Percentiles rank a stretch among this genome's conserved stretches.
These are phyloP conservation scores for Penicillium maclennaniae DNA, from an alignment of 495 filamentous ascomycete species.

Conservation along the genomic window DNA sequence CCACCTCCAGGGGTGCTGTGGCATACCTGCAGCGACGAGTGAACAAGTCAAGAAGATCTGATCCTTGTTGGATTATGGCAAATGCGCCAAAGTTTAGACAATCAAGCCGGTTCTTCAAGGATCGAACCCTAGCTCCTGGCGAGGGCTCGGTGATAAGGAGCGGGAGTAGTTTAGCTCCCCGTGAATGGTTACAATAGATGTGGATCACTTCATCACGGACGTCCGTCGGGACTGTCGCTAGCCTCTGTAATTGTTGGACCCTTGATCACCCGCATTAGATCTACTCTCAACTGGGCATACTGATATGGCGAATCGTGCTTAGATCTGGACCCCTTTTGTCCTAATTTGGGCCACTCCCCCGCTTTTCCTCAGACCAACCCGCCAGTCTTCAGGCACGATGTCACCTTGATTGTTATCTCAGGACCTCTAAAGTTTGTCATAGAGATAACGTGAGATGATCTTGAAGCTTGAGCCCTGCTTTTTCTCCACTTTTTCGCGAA, in stretches of 20 bases:
- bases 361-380: background rate
- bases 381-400: slow-evolving; percentile 4
- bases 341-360: background rate
- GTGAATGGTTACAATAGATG: background rate
- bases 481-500: slow-evolving; percentile 1
- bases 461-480: background rate
- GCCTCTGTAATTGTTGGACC: background rate
- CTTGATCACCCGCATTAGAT: background rate
- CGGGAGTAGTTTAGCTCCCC: background rate
- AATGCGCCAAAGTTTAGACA: background rate
- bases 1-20: background rate
- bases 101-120: background rate
- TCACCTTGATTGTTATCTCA: slow-evolving; percentile 1
- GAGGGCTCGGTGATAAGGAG: background rate
- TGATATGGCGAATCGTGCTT: background rate
- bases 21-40: background rate
- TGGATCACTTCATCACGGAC: background rate
- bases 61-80: background rate
- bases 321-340: background rate
- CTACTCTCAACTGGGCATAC: background rate
- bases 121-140: background rate
- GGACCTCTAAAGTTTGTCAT: background rate
- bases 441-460: slow-evolving; percentile 1
- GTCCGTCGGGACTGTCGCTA: background rate
- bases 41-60: background rate